Evolutionary conservation across 2,329 filamentous ascomycete genomes (phyloP), one percentile per base, ranked within the genome.

Genomic region (Lizonia empirigonia): DNA sequence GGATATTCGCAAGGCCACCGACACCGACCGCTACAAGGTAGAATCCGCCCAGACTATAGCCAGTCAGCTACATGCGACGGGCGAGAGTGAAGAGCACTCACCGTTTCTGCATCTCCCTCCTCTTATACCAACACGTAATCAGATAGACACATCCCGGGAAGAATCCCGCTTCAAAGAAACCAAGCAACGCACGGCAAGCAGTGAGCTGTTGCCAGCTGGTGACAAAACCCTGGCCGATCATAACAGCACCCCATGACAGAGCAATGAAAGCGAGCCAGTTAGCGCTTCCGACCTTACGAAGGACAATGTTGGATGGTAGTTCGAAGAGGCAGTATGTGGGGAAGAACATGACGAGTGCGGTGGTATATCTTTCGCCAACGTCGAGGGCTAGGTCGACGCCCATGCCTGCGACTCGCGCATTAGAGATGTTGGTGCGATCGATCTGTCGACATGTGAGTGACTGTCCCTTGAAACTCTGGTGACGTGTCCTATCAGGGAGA

Each of bases 401-500:
- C 65, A 69, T 68, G 23, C 67, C 67, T 15, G 65, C 67, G 20
- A 68, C 57, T 20, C 62, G 55, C 6, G 65, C 65, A 38, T 65
- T 68, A 10, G 62, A 55, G 16, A 65, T 60, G 18, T 47, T 38
- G 24, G 41, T 50, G 13, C 47, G 40, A 15, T 50, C 47, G 12
- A 50, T 44, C 47, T 50, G 8, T 27, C 9, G 9, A 23, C 10
- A 4, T 36, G 10, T 23, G 34, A 36, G 19, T 6, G 6, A 16
- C 15, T 4, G 6, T 34, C 6, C 24, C 3, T n/a, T 3, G 16
- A 18, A 20, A 37, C 7, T 37, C 27, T 15, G 10, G 12, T 5
- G 8, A 19, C 4, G 3, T n/a, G 12, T 4, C 65, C 32, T 72
- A 76, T 67, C 2, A 72, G 58, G 1, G 71, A 64, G 18, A 75